Evolutionary conservation across 352 stramenopile genomes (phyloP), one percentile per base, ranked within the genome.

Genomic region (Phytophthora pluvialis): DNA sequence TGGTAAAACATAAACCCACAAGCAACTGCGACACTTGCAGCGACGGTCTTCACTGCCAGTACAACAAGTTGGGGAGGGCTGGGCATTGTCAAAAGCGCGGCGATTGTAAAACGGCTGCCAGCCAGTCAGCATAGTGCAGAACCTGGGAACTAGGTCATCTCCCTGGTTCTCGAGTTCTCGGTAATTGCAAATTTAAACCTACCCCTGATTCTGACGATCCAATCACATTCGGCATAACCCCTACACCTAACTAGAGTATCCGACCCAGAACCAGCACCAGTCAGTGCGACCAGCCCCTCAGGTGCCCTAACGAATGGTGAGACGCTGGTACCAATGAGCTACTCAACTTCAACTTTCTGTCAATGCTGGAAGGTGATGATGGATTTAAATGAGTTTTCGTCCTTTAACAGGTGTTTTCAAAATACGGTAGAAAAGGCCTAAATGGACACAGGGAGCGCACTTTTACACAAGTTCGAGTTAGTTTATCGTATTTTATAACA

Each of bases 1-100:
- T 44, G 46, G 8, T 54, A 32, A 11, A 62, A 32, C 55, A 63
- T 54, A 10, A 53, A 46, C 2, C 16, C 54, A 62, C 54, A 62
- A 12, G n/a, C n/a, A 53, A 53, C 13, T 10, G 21, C 42, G 4
- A 48, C 16, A 13, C 10, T 46, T 15, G 40, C 40, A 46, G 18
- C 40, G 7, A n/a, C n/a, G n/a, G n/a, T n/a, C n/a, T n/a, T n/a
- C n/a, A n/a, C n/a, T 15, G 18, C 16, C 10, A 46, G 40, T 12
- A 12, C 38, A 35, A 40, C 43, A 48, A 53, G 12, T 3, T 26
- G 12, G 8, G 28, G 29, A 16, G 29, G 31, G 7, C 15, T 52
- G 5, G 45, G n/a, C 45, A 46, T 29, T 5, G 40, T 46, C 40
- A 39, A 31, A 48, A 25, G 6, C n/a, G 42, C 1, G 42, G 21